Base-by-base conservation (phyloP, 768 basidiomycete genomes). In the Chalciporus chontae region DNA sequence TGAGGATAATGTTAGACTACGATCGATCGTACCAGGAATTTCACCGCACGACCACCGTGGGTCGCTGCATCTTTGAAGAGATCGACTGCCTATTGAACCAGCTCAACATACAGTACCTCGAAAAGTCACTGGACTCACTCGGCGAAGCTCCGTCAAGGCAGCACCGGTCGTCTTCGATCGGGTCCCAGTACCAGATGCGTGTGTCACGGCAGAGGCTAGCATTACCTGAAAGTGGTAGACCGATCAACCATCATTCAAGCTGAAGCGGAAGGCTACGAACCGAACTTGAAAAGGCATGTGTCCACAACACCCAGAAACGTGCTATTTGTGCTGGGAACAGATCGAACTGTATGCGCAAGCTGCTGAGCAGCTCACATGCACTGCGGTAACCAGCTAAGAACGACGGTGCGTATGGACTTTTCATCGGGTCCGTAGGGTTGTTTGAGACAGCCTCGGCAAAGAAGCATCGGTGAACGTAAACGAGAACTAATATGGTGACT, bases 381-480 rank as follows among this genome's bases (percentile, higher is more conserved):
- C 81, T 81, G 32, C 79, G 76, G 62, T 84, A 85, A 7, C 83
- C 84, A 8, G 84, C 82, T 36, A 86, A 68, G 65, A 85, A 84
- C 4, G 83, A 83, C 4, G 81, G 78, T 7, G 80, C 82, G 56
- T 81, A 86, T 48, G 73, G 78, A 55, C 81, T 84, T 63, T 77
- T 79, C 65, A 89, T 78, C 19, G 87, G 87, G 64, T 88, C 80
- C 5, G 68, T 65, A 5, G 87, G 80, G 50, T 78, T 77, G 44
- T 78, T 84, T 19, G 76, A 73, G 31, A 89, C 74, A 3, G 85
- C 87, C 60, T 86, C 82, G 4, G 85, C 83, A 56, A 89, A 87
- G 72, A 85, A 88, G 56, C 83, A 81, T 14, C 87, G 83, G 62
- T 87, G 85, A 43, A 87, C 77, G 60, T 86, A 86, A 8, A 87